These are phyloP conservation scores for Candida mesenterica DNA, from an alignment of 1,139 yeast species.

Conservation along the genomic window DNA sequence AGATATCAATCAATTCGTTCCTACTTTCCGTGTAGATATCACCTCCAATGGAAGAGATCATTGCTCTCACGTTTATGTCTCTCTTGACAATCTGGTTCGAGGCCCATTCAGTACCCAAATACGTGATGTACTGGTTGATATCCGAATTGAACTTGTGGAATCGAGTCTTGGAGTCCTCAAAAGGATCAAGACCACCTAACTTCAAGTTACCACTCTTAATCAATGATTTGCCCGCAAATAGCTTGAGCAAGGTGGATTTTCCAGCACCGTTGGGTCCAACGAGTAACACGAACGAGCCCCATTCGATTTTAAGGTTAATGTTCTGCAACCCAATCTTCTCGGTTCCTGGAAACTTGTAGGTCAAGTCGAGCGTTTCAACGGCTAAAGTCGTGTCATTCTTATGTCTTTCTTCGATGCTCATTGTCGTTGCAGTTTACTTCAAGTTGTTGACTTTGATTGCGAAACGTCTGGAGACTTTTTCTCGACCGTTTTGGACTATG, in stretches of 20 bases:
- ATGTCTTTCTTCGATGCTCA: not conserved
- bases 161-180: constrained; percentile 56
- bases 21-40: constrained; percentile 70
- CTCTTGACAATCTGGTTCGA: constrained; percentile 84
- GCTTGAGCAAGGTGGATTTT: constrained; percentile 78
- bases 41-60: constrained; percentile 84
- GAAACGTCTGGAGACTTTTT: not conserved
- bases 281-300: constrained; percentile 73
- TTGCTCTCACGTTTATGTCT: constrained; percentile 80
- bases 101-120: constrained; percentile 98
- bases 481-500: too few species aligned
- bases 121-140: constrained; percentile 55
- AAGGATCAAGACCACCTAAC: constrained; percentile 86
- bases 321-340: constrained; percentile 68
- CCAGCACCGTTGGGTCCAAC: constrained; percentile 98
- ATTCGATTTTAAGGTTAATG: constrained; percentile 57
- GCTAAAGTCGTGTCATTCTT: constrained; percentile 34
- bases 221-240: constrained; percentile 88
- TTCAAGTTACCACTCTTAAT: constrained; percentile 67
- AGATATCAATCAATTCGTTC: constrained; percentile 65
- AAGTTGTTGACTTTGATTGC: constrained; percentile 5
- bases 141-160: constrained; percentile 41
- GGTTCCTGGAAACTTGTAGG: constrained; percentile 65
- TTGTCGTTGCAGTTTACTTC: too few species aligned
- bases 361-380: constrained; percentile 62